These are phyloP conservation scores for Pouteria glomerata DNA, from an alignment of 148 eudicot genomes.

Conservation along the genomic window DNA sequence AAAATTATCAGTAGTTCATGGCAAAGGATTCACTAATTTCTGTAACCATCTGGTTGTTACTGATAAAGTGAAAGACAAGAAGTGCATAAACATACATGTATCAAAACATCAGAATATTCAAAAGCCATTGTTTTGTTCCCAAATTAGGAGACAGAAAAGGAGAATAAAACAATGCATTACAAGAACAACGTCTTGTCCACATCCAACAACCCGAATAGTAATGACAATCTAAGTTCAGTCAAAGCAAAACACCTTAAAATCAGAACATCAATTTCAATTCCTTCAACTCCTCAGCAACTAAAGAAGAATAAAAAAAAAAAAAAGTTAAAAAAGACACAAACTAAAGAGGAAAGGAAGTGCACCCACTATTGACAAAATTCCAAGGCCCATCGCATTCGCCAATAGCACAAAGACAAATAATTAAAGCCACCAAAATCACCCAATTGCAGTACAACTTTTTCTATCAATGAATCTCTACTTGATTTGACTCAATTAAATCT, in stretches of 20 bases:
- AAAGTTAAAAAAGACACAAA: neutral
- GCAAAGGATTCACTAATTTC: neutral
- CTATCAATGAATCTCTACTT: too few species aligned
- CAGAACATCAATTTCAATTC: neutral
- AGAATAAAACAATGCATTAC: neutral
- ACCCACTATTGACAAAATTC: neutral
- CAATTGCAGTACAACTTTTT: neutral
- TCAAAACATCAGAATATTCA: neutral
- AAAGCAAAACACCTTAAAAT: neutral
- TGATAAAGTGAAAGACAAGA: neutral
- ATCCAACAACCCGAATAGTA: neutral
- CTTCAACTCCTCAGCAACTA: neutral
- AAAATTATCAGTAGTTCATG: neutral
- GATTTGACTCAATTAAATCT: too few species aligned
- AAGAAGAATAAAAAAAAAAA: neutral
- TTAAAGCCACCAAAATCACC: neutral
- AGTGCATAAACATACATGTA: neutral
- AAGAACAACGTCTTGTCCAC: neutral
- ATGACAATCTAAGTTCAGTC: neutral
- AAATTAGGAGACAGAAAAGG: neutral
- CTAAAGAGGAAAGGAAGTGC: neutral
- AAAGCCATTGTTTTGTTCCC: neutral
- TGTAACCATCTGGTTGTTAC: neutral
- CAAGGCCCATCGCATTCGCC: neutral
- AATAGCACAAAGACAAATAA: neutral